These are phyloP conservation scores for Phaseolus coccineus DNA, from an alignment of 331 rosid genomes.

Conservation along the genomic window DNA sequence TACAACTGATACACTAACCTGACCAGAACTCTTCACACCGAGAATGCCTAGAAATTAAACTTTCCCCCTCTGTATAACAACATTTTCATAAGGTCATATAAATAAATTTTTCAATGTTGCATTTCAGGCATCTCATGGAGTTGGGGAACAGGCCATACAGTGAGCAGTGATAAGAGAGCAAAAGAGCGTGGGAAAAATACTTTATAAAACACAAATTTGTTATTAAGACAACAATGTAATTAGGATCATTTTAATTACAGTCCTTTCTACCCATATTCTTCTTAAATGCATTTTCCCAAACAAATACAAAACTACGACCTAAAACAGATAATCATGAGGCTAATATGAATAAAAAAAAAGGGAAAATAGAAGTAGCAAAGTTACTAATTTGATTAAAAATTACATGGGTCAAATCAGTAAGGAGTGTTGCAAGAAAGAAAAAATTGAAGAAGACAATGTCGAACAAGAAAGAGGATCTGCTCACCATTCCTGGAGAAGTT, in stretches of 20 bases:
- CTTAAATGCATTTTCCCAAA: background rate
- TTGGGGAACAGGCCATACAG: background rate
- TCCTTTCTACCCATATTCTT: background rate
- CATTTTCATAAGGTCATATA: background rate
- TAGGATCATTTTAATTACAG: too few species aligned
- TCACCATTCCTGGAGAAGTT: constrained; percentile 36
- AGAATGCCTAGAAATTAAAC: background rate
- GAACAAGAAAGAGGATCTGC: background rate
- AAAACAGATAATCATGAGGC: background rate
- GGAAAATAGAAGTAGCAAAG: background rate
- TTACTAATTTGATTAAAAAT: too few species aligned
- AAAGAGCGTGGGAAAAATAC: background rate
- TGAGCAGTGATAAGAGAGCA: background rate
- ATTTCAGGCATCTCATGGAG: too few species aligned
- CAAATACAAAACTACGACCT: background rate
- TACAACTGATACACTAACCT: too few species aligned
- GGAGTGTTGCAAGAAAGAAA: background rate
- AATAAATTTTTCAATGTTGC: background rate
- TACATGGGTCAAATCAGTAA: background rate
- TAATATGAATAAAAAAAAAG: too few species aligned
- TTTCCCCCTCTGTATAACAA: background rate
- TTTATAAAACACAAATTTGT: background rate
- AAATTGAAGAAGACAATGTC: background rate
- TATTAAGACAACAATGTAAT: background rate
- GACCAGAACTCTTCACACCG: background rate